Evolutionary conservation across 352 stramenopile genomes (phyloP).

Genomic region (Blastocystis sp.): DNA sequence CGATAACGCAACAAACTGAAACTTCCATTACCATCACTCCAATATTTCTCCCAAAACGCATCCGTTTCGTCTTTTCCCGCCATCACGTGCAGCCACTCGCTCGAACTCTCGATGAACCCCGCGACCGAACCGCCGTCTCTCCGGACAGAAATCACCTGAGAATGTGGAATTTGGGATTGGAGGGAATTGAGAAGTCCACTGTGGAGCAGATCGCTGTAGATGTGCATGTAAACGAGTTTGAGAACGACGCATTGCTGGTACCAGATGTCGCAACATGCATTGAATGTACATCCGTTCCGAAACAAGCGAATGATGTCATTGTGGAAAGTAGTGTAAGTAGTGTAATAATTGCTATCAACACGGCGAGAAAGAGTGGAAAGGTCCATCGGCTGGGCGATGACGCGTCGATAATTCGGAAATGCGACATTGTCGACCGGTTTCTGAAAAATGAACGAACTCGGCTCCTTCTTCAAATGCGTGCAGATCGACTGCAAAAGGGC

Average conservation of each 20-base stretch:
- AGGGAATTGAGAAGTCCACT: neutral
- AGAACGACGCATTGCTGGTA: constrained; percentile 50
- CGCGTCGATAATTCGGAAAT: constrained; percentile 1
- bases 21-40: neutral
- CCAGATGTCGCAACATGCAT: constrained; percentile 35
- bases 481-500: constrained; percentile 1
- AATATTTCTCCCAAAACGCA: neutral
- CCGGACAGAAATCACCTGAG: no score
- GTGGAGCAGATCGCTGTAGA: neutral
- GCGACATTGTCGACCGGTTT: neutral
- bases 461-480: constrained; percentile 12
- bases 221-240: constrained; percentile 53
- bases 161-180: neutral
- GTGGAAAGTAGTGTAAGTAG: neutral
- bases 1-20: neutral
- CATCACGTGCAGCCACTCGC: no score
- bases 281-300: constrained; percentile 48
- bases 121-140: no score
- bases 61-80: no score
- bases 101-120: no score
- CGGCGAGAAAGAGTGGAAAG: constrained; percentile 1
- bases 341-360: constrained; percentile 8
- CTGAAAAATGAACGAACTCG: constrained; percentile 24
- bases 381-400: constrained; percentile 39
- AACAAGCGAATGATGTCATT: constrained; percentile 1